Evolutionary conservation across 768 basidiomycete genomes (phyloP), one percentile per base, ranked within the genome.

Genomic region (Neoboletus magnificus): DNA sequence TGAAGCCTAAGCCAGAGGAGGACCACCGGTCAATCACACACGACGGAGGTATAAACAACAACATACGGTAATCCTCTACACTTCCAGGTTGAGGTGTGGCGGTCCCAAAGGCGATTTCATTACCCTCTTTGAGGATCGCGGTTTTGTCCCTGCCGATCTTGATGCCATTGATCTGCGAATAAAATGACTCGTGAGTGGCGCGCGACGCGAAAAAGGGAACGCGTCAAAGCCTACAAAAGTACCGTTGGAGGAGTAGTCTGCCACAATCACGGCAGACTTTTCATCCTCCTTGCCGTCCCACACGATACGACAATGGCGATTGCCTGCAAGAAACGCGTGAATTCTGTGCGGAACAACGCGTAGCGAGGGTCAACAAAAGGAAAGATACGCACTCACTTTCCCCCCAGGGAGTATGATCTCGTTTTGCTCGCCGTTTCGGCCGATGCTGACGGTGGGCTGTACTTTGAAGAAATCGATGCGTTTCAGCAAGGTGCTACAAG

Each of bases 31-130:
- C 27, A 43, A 46, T 41, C 25, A 23, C 22, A 43, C 37, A 23
- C 12, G 54, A 43, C 25, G 18, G 27, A 53, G 22, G 16, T 12
- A 25, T 33, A 45, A 49, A 61, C 35, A 23, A 20, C 48, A 16
- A 79, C 87, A 57, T 54, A 89, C 91, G 85, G 66, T 88, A 91
- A 66, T 93, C 92, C 62, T 91, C 90, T 25, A 73, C 74, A 30
- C 61, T 79, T 48, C 74, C 73, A 45, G 66, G 70, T 63, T 80
- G 83, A 25, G 77, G 76, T 18, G 67, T 63, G 13, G 70, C 73
- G 13, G 82, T 82, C 9, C 95, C 95, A 61, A 98, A 89, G 9
- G 89, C 86, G 62, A 98, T 81, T 71, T 94, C 92, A 66, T 91
- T 90, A 8, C 94, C 93, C 33, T 79, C 74, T 54, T 72, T 73